Conservation (phyloP, 208 protist genomes). For the Leishmania gerbilli region DNA sequence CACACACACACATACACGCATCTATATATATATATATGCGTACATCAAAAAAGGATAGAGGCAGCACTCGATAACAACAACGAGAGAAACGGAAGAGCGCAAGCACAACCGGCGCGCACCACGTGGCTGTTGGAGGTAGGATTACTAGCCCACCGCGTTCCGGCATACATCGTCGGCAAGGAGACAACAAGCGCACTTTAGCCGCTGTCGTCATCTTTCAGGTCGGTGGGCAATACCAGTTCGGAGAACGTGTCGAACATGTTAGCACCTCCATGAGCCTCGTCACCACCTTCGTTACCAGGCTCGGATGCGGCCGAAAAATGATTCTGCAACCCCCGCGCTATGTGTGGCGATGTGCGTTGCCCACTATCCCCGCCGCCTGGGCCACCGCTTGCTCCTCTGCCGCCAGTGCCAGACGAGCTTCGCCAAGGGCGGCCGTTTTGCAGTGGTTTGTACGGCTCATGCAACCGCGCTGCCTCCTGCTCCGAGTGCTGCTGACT, state of each 20-base stretch:
- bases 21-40: background rate
- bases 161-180: background rate
- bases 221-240: slow-evolving; percentile 19
- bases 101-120: background rate
- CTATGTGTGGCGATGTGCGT: background rate
- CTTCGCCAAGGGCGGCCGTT: slow-evolving; percentile 9
- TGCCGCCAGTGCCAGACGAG: background rate
- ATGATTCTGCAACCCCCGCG: background rate
- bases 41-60: background rate
- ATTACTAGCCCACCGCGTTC: background rate
- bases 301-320: background rate
- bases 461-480: slow-evolving; percentile 10
- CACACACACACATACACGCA: background rate
- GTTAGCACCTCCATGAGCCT: slow-evolving; percentile 7
- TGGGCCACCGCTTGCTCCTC: background rate
- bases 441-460: slow-evolving; percentile 10
- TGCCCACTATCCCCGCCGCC: background rate
- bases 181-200: background rate
- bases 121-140: too few species aligned
- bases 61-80: background rate
- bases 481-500: slow-evolving; percentile 36
- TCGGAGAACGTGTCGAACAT: slow-evolving; percentile 60
- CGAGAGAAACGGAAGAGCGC: background rate
- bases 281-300: background rate
- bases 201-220: slow-evolving; percentile 6